Evolutionary conservation across 1,284 basidiomycete genomes (phyloP).

Genomic region (Termitomyces sp.): DNA sequence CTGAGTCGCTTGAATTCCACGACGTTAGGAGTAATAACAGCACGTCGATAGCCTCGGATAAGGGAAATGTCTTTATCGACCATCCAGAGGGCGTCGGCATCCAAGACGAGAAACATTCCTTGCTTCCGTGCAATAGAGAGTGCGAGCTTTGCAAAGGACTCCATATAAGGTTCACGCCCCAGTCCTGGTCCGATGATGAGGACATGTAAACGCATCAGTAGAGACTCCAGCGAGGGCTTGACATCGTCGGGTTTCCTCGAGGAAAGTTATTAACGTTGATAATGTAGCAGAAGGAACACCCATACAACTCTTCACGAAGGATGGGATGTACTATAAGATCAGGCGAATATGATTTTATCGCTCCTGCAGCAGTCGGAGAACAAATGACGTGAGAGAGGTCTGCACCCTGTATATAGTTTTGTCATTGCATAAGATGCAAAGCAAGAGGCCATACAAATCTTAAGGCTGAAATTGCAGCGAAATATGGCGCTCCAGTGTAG

Average conservation of each 20-base stretch:
- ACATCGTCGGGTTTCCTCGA: slow-evolving; percentile 45
- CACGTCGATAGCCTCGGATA: slow-evolving; percentile 76
- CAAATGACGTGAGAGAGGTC: slow-evolving; percentile 98
- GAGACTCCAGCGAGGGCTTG: slow-evolving; percentile 54
- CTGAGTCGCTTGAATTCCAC: slow-evolving; percentile 89
- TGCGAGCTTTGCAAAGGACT: slow-evolving; percentile 62
- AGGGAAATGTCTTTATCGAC: slow-evolving; percentile 71
- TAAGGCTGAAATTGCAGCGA: slow-evolving; percentile 83
- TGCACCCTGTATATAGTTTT: slow-evolving; percentile 58
- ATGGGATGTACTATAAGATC: slow-evolving; percentile 97
- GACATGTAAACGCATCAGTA: slow-evolving; percentile 85
- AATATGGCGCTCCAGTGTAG: slow-evolving; percentile 96
- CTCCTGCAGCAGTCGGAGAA: slow-evolving; percentile 81
- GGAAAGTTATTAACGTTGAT: slow-evolving; percentile 7
- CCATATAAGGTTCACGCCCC: slow-evolving; percentile 89
- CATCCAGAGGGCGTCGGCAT: slow-evolving; percentile 86
- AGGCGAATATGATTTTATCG: slow-evolving; percentile 95
- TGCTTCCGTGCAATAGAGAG: slow-evolving; percentile 45
- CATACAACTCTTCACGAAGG: slow-evolving; percentile 57
- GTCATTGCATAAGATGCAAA: background rate
- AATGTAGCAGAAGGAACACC: background rate
- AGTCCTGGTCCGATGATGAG: slow-evolving; percentile 92
- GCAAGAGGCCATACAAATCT: slow-evolving; percentile 51
- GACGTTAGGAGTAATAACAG: slow-evolving; percentile 90
- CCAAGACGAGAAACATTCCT: slow-evolving; percentile 87